Evolutionary conservation across 202 grass and related monocot genomes (phyloP), one percentile per base, ranked within the genome.

Genomic region (Setaria italica): DNA sequence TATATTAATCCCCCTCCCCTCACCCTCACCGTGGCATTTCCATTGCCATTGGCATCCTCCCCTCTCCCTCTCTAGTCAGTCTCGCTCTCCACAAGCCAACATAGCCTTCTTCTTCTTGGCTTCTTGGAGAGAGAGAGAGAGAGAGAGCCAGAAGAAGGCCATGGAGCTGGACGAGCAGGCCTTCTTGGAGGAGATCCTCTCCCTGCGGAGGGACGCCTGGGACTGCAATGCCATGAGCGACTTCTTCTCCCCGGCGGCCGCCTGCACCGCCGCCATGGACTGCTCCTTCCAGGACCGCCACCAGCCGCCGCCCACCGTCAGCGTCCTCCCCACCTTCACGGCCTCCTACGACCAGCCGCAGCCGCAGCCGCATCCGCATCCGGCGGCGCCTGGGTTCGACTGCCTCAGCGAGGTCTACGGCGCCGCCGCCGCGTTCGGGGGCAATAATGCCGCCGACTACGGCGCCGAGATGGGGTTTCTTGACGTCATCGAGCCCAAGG

Each of bases 151-250:
- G 10, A 7, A 35, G 43, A 8, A 39, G 21, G 57, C 32, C 5
- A 99, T 99, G 97, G 97, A 99, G 87, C 78, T 94, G 20, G 97
- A 99, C 0, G 97, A 99, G 74, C 94, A 99, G 90, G 84, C 76
- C 3, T 99, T 99, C 78, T 62, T 99, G 82, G 97, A 99, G 72
- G 97, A 99, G 87, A 88, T 99, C 59, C 81, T 99, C 35, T 91
- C 97, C 2, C 77, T 94, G 34, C 85, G 94, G 64, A 87, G 92
- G 78, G 97, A 94, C 79, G 86, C 77, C 12, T 87, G 87, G 88
- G 91, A 90, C 81, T 90, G 72, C 87, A 77, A 91, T 81, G 90
- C 82, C 77, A 93, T 94, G 85, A 86, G 91, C n/a, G 96, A 99
- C 49, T 90, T 95, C 90, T 99, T 99, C 87, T 80, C 90, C 80